These are phyloP conservation scores for Backusella morwellensis DNA, from an alignment of 192 early-diverging fungal genomes.

Conservation along the genomic window DNA sequence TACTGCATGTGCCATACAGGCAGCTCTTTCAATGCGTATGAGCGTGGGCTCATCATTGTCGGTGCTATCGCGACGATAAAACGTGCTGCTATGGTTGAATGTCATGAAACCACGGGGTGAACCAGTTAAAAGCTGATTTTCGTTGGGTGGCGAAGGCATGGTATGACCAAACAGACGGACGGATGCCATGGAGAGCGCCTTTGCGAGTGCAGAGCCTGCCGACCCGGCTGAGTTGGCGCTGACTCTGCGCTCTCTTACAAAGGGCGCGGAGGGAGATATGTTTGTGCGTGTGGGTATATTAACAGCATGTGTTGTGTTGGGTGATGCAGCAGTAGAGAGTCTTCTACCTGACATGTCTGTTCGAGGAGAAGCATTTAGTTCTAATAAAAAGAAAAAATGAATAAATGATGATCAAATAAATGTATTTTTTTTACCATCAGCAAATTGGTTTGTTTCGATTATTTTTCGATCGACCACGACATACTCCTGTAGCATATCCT, in stretches of 20 bases:
- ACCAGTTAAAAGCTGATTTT: conserved; percentile 3
- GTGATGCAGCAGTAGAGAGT: neutral
- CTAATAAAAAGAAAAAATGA: conserved; percentile 9
- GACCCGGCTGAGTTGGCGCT: conserved; percentile 28
- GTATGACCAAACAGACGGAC: conserved; percentile 52
- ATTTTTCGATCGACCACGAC: conserved; percentile 71
- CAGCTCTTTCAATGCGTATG: conserved; percentile 64
- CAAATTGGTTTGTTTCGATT: conserved; percentile 73
- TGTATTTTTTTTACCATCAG: conserved; percentile 53
- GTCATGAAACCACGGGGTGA: conserved; percentile 15
- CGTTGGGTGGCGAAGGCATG: conserved; percentile 47
- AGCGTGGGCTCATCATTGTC: conserved; percentile 46
- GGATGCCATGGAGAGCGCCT: conserved; percentile 53
- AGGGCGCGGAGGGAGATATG: conserved; percentile 5
- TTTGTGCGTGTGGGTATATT: conserved; percentile 9
- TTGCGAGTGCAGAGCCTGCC: conserved; percentile 48
- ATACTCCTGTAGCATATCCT: conserved; percentile 68
- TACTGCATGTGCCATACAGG: conserved; percentile 70
- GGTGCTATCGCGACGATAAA: conserved; percentile 5
- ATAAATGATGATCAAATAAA: neutral
- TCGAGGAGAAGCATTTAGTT: conserved; percentile 27
- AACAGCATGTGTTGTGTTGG: neutral
- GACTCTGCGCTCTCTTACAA: conserved; percentile 24
- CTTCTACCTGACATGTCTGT: neutral
- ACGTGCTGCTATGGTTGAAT: neutral